phyloP scores from a whole-genome alignment of 345 rosid species.

The Rhodamnia argentea region DNA sequence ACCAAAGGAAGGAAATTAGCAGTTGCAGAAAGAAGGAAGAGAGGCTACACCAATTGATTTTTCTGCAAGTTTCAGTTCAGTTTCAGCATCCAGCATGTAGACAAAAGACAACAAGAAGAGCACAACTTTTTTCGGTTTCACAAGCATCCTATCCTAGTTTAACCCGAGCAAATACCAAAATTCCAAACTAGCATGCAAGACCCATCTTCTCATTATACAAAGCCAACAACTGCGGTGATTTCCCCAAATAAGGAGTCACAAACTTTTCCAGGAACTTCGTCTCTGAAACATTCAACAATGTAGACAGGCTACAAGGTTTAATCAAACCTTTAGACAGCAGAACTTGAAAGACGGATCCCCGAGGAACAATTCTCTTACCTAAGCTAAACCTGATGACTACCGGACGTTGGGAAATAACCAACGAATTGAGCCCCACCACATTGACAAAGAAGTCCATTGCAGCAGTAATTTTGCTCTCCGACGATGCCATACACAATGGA shows the following conservation, averaged over 20 bases:
- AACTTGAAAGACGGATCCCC: constrained; percentile 10
- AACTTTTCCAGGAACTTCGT: constrained; percentile 3
- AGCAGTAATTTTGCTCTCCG: constrained; percentile 11
- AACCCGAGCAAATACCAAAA: not conserved
- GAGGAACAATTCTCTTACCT: constrained; percentile 18
- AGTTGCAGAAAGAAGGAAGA: not conserved
- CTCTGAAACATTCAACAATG: not conserved
- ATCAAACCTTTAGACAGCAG: constrained; percentile 14
- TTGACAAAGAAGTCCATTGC: constrained; percentile 16
- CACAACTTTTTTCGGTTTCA: not conserved
- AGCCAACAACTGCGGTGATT: constrained; percentile 5
- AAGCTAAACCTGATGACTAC: constrained; percentile 2
- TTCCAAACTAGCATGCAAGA: not conserved
- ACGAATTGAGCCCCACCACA: constrained; percentile 9
- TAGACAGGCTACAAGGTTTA: not conserved
- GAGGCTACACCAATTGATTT: not conserved
- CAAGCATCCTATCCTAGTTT: not conserved
- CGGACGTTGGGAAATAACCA: not conserved
- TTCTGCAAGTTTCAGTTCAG: not conserved
- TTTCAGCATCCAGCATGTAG: not conserved
- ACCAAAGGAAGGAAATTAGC: not conserved
- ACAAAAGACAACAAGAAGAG: not conserved
- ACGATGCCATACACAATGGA: constrained; percentile 8
- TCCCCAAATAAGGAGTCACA: not conserved
- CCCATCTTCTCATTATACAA: constrained; percentile 24